Evolutionary conservation across 2,329 filamentous ascomycete species (phyloP).

Genomic region (Phyllosticta ampelicida): DNA sequence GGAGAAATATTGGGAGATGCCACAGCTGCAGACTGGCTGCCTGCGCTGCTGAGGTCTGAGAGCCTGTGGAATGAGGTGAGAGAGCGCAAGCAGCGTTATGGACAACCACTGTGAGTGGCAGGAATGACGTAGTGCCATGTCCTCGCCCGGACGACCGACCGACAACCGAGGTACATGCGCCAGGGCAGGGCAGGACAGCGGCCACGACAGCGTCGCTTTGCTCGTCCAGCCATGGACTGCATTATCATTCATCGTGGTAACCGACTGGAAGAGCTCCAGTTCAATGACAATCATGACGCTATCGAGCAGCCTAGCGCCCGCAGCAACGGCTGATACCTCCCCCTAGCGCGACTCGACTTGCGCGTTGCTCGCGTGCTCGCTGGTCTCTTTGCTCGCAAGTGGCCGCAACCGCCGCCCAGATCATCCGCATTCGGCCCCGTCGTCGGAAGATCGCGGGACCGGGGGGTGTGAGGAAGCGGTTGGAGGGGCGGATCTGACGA

Average conservation of each 20-base stretch:
- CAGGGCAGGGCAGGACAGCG: not conserved
- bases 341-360: not conserved
- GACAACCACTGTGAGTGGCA: too few species aligned
- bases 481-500: not conserved
- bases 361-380: not conserved
- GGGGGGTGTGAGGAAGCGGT: not conserved
- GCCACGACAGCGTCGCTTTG: not conserved
- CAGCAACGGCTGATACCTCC: not conserved
- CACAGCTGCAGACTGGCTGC: too few species aligned
- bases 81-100: not conserved
- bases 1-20: too few species aligned
- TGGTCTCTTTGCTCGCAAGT: not conserved
- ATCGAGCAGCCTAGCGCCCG: not conserved
- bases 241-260: not conserved
- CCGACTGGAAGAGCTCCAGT: not conserved
- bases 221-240: too few species aligned
- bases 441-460: not conserved
- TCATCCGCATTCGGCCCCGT: not conserved
- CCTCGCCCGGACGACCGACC: not conserved
- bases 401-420: not conserved
- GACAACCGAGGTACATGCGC: not conserved
- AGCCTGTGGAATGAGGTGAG: too few species aligned
- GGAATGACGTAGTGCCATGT: not conserved
- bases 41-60: too few species aligned
- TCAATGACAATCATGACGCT: not conserved